Evolutionary conservation across 2,329 filamentous ascomycete species (phyloP).

Genomic region (Coniochaeta sp.): DNA sequence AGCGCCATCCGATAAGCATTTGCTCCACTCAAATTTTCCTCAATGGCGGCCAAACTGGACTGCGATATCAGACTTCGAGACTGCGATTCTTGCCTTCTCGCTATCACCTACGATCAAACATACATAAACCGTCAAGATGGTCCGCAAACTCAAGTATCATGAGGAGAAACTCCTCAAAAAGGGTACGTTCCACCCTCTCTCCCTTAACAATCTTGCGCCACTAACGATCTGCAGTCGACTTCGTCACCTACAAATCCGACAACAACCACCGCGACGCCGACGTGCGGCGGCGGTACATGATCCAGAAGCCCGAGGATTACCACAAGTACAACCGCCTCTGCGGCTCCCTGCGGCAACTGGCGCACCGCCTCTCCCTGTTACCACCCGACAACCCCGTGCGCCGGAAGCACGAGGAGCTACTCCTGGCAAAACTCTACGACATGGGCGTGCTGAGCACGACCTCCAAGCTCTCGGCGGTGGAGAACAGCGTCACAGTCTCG

Average conservation of each 20-base stretch:
- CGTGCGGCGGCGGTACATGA: constrained; percentile 74
- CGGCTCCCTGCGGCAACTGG: constrained; percentile 82
- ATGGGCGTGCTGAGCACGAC: constrained; percentile 78
- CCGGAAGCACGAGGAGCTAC: constrained; percentile 74
- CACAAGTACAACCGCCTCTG: constrained; percentile 59
- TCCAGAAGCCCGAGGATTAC: constrained; percentile 86
- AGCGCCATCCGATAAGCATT: background rate
- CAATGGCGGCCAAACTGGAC: background rate
- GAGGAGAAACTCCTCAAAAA: constrained; percentile 89
- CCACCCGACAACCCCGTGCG: constrained; percentile 73
- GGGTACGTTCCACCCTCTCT: constrained; percentile 6
- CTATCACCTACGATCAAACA: background rate
- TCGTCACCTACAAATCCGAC: constrained; percentile 89
- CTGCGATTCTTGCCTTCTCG: background rate
- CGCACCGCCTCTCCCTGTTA: constrained; percentile 78
- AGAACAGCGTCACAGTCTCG: constrained; percentile 81
- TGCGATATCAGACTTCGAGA: background rate
- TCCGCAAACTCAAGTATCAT: constrained; percentile 92
- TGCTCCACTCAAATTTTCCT: constrained; percentile 3
- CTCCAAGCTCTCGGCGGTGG: constrained; percentile 76
- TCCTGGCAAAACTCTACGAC: constrained; percentile 87
- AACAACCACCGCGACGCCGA: constrained; percentile 72
- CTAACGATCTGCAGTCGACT: constrained; percentile 58
- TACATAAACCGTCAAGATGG: constrained; percentile 52
- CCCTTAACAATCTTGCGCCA: too few relatives aligned